These are phyloP conservation scores for Fusarium succisae DNA, from an alignment of 2,329 filamentous ascomycete species.

Conservation along the genomic window DNA sequence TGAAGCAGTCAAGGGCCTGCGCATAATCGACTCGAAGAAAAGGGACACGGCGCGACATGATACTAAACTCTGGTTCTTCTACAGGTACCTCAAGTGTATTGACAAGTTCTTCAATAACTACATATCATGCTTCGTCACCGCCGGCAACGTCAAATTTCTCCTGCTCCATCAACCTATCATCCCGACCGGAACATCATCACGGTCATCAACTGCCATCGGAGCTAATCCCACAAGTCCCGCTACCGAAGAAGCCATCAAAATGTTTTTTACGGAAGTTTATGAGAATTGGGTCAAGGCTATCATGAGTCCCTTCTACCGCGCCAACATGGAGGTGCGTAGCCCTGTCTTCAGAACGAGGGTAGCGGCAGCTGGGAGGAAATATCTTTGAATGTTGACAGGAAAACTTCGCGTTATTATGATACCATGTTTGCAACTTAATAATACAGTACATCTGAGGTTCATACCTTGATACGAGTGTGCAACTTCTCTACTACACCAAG, in stretches of 20 bases:
- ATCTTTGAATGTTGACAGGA: constrained; percentile 64
- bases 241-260: constrained; percentile 93
- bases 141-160: constrained; percentile 91
- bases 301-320: constrained; percentile 95
- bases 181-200: constrained; percentile 54
- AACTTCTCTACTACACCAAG: background rate
- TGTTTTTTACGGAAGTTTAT: constrained; percentile 95
- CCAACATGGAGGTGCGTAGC: constrained; percentile 86
- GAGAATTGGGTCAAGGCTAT: constrained; percentile 96
- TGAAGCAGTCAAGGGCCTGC: background rate
- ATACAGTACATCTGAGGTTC: background rate
- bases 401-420: constrained; percentile 33
- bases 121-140: constrained; percentile 94
- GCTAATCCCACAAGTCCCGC: constrained; percentile 88
- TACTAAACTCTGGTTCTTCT: background rate
- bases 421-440: constrained; percentile 29
- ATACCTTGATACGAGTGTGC: background rate
- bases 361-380: constrained; percentile 90
- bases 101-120: constrained; percentile 97
- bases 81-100: constrained; percentile 93
- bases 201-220: constrained; percentile 75
- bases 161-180: constrained; percentile 84
- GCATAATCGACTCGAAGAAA: background rate
- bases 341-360: constrained; percentile 86
- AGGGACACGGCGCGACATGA: background rate